Percentiles rank a stretch among this genome's conserved stretches.
Evolutionary conservation across 2,329 filamentous ascomycete genomes (phyloP).

Genomic region (Zasmidium cellare): DNA sequence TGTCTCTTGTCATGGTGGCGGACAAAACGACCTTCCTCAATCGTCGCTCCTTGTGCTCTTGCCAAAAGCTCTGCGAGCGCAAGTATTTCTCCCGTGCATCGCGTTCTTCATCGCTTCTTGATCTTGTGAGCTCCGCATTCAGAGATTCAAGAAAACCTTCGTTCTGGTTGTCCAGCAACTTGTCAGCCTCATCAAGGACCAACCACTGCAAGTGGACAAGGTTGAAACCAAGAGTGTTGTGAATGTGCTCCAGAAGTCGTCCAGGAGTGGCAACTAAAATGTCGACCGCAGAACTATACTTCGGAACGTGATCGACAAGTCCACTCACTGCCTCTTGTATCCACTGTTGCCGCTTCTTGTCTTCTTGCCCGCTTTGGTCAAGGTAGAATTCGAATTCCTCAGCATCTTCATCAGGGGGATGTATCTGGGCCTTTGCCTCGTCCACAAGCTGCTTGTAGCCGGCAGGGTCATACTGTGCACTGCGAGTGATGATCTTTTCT

Average conservation of each 20-base stretch:
- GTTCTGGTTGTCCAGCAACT: constrained; percentile 71
- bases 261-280: constrained; percentile 90
- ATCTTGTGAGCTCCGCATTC: constrained; percentile 23
- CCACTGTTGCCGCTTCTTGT: constrained; percentile 28
- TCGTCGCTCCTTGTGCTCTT: constrained; percentile 40
- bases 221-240: constrained; percentile 77
- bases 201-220: constrained; percentile 81
- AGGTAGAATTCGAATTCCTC: constrained; percentile 31
- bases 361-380: constrained; percentile 17
- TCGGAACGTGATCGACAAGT: constrained; percentile 64
- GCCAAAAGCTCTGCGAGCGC: constrained; percentile 32
- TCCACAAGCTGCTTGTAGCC: constrained; percentile 53
- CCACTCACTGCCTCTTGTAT: constrained; percentile 40
- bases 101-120: constrained; percentile 23
- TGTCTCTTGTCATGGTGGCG: constrained; percentile 86
- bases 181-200: constrained; percentile 91
- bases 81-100: constrained; percentile 28
- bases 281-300: constrained; percentile 73
- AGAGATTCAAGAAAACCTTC: constrained; percentile 31
- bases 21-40: constrained; percentile 84
- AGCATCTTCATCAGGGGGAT: constrained; percentile 39
- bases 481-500: constrained; percentile 60
- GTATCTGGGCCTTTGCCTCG: constrained; percentile 36
- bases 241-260: constrained; percentile 85
- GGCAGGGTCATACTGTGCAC: constrained; percentile 61